Evolutionary conservation across 768 basidiomycete genomes (phyloP).

Genomic region (Lenzites betulinus): DNA sequence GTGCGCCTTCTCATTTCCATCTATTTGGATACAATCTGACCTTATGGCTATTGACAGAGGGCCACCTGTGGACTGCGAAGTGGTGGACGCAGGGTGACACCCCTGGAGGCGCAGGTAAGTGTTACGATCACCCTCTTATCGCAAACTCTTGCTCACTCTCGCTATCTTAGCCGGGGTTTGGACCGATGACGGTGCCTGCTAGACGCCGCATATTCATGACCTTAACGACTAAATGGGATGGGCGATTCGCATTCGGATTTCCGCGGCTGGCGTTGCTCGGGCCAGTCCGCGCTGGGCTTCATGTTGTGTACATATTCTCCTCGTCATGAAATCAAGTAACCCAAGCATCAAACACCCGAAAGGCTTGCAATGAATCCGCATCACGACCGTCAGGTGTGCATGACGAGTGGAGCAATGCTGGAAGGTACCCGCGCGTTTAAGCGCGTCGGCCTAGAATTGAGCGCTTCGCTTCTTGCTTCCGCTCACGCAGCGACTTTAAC

Average conservation of each 20-base stretch:
- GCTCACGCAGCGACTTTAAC: too few species aligned
- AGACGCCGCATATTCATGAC: not conserved
- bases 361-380: not conserved
- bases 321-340: slow-evolving; percentile 7
- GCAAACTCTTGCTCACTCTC: not conserved
- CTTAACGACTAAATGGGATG: not conserved
- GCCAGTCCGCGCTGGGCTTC: not conserved
- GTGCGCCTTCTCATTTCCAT: slow-evolving; percentile 28
- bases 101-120: slow-evolving; percentile 52
- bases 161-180: slow-evolving; percentile 51
- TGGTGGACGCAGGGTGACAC: slow-evolving; percentile 66
- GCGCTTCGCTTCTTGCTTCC: slow-evolving; percentile 1
- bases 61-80: slow-evolving; percentile 58
- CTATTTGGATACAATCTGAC: too few species aligned
- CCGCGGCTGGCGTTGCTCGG: not conserved
- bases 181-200: slow-evolving; percentile 51
- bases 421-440: not conserved
- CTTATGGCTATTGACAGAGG: slow-evolving; percentile 32
- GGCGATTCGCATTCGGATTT: not conserved
- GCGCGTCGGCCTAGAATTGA: not conserved
- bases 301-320: slow-evolving; percentile 4
- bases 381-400: not conserved
- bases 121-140: too few species aligned
- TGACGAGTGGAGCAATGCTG: not conserved
- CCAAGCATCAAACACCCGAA: not conserved